Evolutionary conservation across 2,329 filamentous ascomycete genomes (phyloP).

Genomic region (Exophiala lecanii-corni): DNA sequence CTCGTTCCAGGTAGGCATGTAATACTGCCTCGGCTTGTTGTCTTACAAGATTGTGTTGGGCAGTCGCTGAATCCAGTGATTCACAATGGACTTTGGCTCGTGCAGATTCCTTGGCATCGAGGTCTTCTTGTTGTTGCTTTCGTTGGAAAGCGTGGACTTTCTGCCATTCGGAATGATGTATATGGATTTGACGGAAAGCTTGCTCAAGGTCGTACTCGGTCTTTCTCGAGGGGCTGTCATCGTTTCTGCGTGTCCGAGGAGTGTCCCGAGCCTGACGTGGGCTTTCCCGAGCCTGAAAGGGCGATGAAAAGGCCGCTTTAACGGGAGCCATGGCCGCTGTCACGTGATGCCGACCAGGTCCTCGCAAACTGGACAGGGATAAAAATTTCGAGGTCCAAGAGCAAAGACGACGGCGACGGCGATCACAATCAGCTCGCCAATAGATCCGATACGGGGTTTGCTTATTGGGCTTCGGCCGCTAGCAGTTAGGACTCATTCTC

Average conservation of each 20-base stretch:
- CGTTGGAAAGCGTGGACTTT: constrained; percentile 41
- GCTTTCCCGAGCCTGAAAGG: constrained; percentile 14
- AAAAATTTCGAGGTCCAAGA: no score
- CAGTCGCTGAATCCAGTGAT: constrained; percentile 61
- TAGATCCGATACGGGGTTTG: no score
- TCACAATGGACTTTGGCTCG: constrained; percentile 60
- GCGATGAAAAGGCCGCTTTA: constrained; percentile 13
- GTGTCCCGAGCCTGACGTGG: constrained; percentile 1
- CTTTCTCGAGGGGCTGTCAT: constrained; percentile 24
- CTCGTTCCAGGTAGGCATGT: constrained; percentile 40
- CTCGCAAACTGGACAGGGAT: no score
- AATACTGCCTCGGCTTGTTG: constrained; percentile 51
- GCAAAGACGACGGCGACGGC: no score
- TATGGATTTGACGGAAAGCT: constrained; percentile 38
- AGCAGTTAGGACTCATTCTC: no score
- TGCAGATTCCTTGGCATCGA: constrained; percentile 60
- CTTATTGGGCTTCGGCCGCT: no score
- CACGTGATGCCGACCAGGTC: constrained; percentile 1
- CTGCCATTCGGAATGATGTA: constrained; percentile 41
- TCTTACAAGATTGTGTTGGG: constrained; percentile 62
- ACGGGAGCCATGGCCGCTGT: constrained; percentile 12
- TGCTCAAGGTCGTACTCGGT: constrained; percentile 34
- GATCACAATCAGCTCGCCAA: no score
- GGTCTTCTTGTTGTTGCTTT: constrained; percentile 49
- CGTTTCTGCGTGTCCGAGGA: constrained; percentile 9